Evolutionary conservation across 257 asterid genomes (phyloP).

Genomic region (Fraxinus cuspidata): DNA sequence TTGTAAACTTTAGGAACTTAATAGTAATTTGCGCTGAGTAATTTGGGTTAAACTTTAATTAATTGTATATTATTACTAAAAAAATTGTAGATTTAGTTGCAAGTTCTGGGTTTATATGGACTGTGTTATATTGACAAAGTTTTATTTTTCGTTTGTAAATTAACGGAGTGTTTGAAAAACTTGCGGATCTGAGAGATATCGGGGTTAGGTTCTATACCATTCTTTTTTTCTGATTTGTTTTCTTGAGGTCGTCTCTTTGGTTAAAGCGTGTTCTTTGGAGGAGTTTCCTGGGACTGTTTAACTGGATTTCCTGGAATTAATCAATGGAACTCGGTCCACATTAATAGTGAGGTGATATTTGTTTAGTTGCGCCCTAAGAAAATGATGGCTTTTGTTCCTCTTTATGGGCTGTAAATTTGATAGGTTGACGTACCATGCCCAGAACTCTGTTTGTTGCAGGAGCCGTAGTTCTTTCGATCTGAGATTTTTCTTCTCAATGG

Average conservation of each 20-base stretch:
- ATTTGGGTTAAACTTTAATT: not conserved
- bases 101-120: not conserved
- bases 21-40: not conserved
- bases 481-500: not conserved
- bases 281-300: not conserved
- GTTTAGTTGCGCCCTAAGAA: not conserved
- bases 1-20: not conserved
- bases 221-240: not conserved
- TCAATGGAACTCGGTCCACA: not conserved
- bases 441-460: not conserved
- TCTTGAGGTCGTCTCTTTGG: not conserved
- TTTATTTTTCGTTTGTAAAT: not conserved
- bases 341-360: too few relatives aligned
- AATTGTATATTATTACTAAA: not conserved
- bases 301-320: not conserved
- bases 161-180: not conserved
- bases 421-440: not conserved
- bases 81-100: not conserved
- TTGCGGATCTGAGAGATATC: not conserved
- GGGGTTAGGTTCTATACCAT: not conserved
- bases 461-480: not conserved
- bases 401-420: not conserved
- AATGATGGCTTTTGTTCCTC: not conserved
- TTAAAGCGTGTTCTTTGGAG: not conserved
- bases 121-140: not conserved